Evolutionary conservation across 371 early-diverging fungal genomes (phyloP).

Genomic region (Fennellomyces sp.): DNA sequence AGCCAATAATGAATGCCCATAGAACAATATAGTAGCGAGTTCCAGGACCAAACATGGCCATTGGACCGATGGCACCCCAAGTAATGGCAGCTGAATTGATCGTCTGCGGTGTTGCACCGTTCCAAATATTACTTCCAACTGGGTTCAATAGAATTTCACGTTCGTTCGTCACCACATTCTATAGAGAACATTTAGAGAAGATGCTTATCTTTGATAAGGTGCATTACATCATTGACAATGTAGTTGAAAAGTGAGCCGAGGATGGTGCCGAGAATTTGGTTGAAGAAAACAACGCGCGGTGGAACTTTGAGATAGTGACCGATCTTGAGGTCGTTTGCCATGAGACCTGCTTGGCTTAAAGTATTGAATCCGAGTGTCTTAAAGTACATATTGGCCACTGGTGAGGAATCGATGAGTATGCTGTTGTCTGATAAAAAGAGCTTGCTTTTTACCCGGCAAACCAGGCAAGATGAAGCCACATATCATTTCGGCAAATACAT

Average conservation of each 20-base stretch:
- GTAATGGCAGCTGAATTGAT: constrained; percentile 66
- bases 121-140: constrained; percentile 56
- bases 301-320: constrained; percentile 82
- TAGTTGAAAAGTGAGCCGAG: constrained; percentile 61
- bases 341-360: constrained; percentile 53
- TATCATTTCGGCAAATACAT: constrained; percentile 71
- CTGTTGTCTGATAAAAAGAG: too few relatives aligned
- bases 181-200: constrained; percentile 4
- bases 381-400: constrained; percentile 63
- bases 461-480: constrained; percentile 48
- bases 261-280: constrained; percentile 66
- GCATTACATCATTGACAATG: constrained; percentile 44
- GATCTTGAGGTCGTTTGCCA: constrained; percentile 66
- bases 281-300: constrained; percentile 60
- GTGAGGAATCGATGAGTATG: background rate
- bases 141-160: constrained; percentile 42
- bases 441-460: constrained; percentile 26
- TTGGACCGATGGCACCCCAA: constrained; percentile 63
- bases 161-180: constrained; percentile 46
- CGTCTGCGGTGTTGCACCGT: constrained; percentile 48
- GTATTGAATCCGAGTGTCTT: constrained; percentile 59
- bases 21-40: constrained; percentile 46
- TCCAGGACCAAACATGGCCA: constrained; percentile 49
- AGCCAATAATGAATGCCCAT: constrained; percentile 52
- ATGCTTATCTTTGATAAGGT: too few relatives aligned